Evolutionary conservation across 768 basidiomycete genomes (phyloP).

Genomic region (Lactarius hatsudake): DNA sequence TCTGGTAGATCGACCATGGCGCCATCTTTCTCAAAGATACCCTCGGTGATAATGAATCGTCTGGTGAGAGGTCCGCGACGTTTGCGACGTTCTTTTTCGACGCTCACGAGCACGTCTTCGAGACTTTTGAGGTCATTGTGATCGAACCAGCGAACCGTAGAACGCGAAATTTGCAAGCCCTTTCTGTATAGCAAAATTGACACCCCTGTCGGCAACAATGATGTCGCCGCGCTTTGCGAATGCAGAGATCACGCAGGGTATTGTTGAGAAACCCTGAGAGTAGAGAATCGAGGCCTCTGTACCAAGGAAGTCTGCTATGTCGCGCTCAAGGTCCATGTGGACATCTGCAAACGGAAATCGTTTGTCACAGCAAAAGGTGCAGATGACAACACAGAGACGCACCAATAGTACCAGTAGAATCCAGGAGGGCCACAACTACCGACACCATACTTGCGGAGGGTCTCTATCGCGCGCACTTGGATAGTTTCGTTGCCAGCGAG

Average conservation of each 20-base stretch:
- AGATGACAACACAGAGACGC: too few relatives aligned
- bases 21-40: too few relatives aligned
- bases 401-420: too few relatives aligned
- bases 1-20: too few relatives aligned
- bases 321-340: conserved; percentile 27
- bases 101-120: too few relatives aligned
- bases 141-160: conserved; percentile 35
- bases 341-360: too few relatives aligned
- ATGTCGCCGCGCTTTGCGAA: conserved; percentile 98
- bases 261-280: conserved; percentile 89
- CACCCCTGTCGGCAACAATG: conserved; percentile 92
- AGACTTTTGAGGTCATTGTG: too few relatives aligned
- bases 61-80: conserved; percentile 78
- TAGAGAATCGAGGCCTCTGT: conserved; percentile 85
- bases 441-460: too few relatives aligned
- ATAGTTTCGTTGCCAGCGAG: too few relatives aligned
- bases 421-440: too few relatives aligned
- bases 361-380: too few relatives aligned
- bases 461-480: too few relatives aligned
- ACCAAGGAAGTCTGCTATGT: conserved; percentile 57
- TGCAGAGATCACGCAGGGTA: conserved; percentile 92
- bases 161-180: conserved; percentile 80
- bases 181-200: conserved; percentile 96
- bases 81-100: conserved; percentile 89
- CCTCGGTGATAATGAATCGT: conserved; percentile 54